Percentiles rank a stretch among this genome's conserved stretches.
These are phyloP conservation scores for Fraxinus velutina DNA, from an alignment of 305 asterid genomes.

Conservation along the genomic window DNA sequence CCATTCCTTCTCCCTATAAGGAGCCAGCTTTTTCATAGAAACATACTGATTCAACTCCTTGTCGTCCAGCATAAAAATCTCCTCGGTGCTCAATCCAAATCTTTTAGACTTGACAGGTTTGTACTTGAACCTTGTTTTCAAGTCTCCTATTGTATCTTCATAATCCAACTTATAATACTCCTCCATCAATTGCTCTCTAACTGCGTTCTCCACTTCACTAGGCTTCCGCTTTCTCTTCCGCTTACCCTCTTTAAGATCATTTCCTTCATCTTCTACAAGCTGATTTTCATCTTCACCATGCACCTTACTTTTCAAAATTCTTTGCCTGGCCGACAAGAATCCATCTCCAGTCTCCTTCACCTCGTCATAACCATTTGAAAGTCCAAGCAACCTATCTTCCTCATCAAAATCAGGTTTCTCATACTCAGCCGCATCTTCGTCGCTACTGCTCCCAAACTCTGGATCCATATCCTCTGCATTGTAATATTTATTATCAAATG, in stretches of 20 bases:
- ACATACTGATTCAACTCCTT: constrained; percentile 78
- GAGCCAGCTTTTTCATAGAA: constrained; percentile 73
- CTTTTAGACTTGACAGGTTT: constrained; percentile 56
- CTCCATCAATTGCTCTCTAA: constrained; percentile 62
- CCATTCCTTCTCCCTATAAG: constrained; percentile 82
- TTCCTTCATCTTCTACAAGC: constrained; percentile 30
- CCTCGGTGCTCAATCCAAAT: constrained; percentile 55
- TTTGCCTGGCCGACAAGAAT: constrained; percentile 48
- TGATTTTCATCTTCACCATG: constrained; percentile 28
- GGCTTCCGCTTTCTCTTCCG: constrained; percentile 57
- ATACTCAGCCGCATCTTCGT: constrained; percentile 38
- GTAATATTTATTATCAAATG: constrained; percentile 62
- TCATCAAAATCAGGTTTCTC: constrained; percentile 75
- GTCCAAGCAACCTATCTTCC: constrained; percentile 86
- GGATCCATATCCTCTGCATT: constrained; percentile 63
- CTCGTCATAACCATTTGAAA: constrained; percentile 65
- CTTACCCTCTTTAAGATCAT: constrained; percentile 44
- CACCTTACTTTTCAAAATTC: constrained; percentile 33
- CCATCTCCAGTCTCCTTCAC: constrained; percentile 40
- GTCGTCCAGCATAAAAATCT: constrained; percentile 58
- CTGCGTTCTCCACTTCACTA: constrained; percentile 61
- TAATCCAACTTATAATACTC: constrained; percentile 89
- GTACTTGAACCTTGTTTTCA: constrained; percentile 85
- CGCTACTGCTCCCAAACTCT: constrained; percentile 53
- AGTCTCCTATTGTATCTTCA: constrained; percentile 76